Percentiles rank a stretch among this genome's conserved stretches.
phyloP scores from a whole-genome alignment of 768 basidiomycete species.

The Phanerochaete carnosa region DNA sequence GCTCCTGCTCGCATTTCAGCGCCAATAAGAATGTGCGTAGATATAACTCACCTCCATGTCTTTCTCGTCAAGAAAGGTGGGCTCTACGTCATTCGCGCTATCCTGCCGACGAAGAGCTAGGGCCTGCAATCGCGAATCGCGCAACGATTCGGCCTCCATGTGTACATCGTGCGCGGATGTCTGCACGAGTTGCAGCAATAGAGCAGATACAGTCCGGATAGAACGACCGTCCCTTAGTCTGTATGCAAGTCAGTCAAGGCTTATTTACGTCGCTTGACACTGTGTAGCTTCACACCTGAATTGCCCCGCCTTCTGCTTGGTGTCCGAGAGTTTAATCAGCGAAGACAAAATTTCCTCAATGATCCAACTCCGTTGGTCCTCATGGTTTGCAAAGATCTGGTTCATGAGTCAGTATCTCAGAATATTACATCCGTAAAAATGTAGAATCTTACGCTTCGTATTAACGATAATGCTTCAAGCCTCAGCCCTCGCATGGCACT shows the following conservation, averaged over 20 bases:
- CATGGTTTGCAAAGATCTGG: conserved; percentile 89
- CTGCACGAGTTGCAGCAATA: conserved; percentile 94
- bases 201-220: conserved; percentile 90
- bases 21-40: background rate
- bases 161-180: conserved; percentile 90
- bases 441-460: conserved; percentile 67
- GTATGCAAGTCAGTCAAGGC: background rate
- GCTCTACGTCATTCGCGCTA: conserved; percentile 47
- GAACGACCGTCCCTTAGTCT: conserved; percentile 89
- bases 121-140: conserved; percentile 58
- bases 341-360: conserved; percentile 95
- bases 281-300: conserved; percentile 58
- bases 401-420: conserved; percentile 6
- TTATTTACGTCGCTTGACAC: background rate
- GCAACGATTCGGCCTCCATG: conserved; percentile 59
- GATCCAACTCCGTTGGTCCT: conserved; percentile 92
- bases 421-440: background rate
- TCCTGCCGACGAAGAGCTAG: conserved; percentile 63
- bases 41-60: conserved; percentile 51
- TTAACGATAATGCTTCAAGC: conserved; percentile 76
- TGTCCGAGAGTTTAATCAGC: conserved; percentile 84
- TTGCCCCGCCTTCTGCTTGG: conserved; percentile 86
- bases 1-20: conserved; percentile 45
- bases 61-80: conserved; percentile 60
- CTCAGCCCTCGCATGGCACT: conserved; percentile 81